phyloP scores from a whole-genome alignment of 495 filamentous ascomycete species.

The Parathielavia hyrcaniae region DNA sequence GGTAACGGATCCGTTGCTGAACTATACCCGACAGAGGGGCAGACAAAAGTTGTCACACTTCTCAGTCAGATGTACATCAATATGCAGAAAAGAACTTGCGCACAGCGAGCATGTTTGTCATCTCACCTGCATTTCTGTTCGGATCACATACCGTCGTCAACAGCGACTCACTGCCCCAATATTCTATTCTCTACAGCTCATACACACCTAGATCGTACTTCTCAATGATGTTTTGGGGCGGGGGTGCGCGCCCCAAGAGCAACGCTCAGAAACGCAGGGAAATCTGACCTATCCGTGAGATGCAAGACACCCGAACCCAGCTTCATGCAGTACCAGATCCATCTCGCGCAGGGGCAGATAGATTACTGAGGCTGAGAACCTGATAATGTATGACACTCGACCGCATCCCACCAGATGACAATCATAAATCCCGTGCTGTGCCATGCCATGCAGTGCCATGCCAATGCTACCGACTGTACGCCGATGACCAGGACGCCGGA shows the following conservation, averaged over 20 bases:
- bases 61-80: slow-evolving; percentile 10
- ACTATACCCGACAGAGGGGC: slow-evolving; percentile 2
- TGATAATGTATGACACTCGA: too few relatives aligned
- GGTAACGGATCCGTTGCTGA: background rate
- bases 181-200: too few relatives aligned
- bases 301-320: background rate
- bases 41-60: slow-evolving; percentile 4
- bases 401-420: too few relatives aligned
- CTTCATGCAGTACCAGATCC: too few relatives aligned
- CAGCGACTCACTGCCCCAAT: too few relatives aligned
- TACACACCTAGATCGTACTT: background rate
- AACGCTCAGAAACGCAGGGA: background rate
- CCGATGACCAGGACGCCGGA: background rate
- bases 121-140: background rate
- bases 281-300: background rate
- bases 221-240: background rate
- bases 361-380: background rate
- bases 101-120: background rate
- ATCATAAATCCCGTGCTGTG: background rate
- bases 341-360: too few relatives aligned
- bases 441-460: slow-evolving; percentile 1
- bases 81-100: background rate
- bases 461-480: background rate
- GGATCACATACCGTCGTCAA: background rate
- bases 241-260: background rate